Evolutionary conservation across 2,329 filamentous ascomycete genomes (phyloP).

Genomic region (Mycocentrospora acerina): DNA sequence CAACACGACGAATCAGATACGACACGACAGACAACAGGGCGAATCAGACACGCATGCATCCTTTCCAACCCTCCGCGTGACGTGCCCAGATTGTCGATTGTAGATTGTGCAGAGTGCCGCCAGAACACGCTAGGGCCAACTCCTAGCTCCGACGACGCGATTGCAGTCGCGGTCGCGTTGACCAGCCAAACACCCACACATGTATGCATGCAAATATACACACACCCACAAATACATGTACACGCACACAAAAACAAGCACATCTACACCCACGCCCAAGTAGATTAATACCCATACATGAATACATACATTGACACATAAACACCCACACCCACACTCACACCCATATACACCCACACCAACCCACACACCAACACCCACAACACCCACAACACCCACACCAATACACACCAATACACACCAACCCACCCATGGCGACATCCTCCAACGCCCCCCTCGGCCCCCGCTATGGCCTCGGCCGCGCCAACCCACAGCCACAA

Average conservation of each 20-base stretch:
- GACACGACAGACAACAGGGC: too few relatives aligned
- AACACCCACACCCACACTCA: neutral
- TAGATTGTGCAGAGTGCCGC: too few relatives aligned
- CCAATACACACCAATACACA: slow-evolving; percentile 11
- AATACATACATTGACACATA: slow-evolving; percentile 1
- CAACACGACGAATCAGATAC: too few relatives aligned
- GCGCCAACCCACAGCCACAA: slow-evolving; percentile 19
- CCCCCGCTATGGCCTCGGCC: slow-evolving; percentile 57
- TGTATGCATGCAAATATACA: too few relatives aligned
- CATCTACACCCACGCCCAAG: too few relatives aligned
- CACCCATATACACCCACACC: neutral
- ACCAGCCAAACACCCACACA: too few relatives aligned
- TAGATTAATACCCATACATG: too few relatives aligned
- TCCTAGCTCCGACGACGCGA: slow-evolving; percentile 5
- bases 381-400: slow-evolving; percentile 7
- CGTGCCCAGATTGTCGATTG: too few relatives aligned
- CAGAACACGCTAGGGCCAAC: neutral
- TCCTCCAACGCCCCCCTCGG: slow-evolving; percentile 55
- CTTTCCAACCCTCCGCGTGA: too few relatives aligned
- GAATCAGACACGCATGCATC: too few relatives aligned
- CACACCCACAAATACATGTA: slow-evolving; percentile 3
- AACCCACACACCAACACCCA: slow-evolving; percentile 6
- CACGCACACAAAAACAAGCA: neutral
- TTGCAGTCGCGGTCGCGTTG: slow-evolving; percentile 12
- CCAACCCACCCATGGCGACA: slow-evolving; percentile 50